Conservation (phyloP, 768 basidiomycete genomes). For the Termitomyces titanicus region DNA sequence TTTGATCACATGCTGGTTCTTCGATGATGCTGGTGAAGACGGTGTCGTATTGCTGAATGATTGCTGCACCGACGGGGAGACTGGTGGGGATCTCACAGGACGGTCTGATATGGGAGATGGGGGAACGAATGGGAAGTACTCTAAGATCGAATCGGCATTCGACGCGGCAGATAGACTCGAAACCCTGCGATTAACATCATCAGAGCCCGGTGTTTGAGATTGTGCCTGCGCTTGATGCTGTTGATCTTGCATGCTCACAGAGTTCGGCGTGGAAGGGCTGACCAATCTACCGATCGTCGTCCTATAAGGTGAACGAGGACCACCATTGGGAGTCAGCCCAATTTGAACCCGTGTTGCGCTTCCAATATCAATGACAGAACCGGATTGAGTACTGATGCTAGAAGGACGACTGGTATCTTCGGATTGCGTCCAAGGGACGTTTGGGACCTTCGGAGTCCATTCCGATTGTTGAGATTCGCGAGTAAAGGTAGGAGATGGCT, state of each 20-base stretch:
- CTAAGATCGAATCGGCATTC: conserved; percentile 79
- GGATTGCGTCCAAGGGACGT: conserved; percentile 37
- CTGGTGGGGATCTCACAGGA: conserved; percentile 70
- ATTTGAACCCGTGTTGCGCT: conserved; percentile 69
- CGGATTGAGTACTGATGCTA: conserved; percentile 62
- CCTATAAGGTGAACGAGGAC: conserved; percentile 46
- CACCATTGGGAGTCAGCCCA: conserved; percentile 38
- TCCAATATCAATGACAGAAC: conserved; percentile 54
- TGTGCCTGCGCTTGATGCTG: conserved; percentile 66
- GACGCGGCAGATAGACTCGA: conserved; percentile 68
- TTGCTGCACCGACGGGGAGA: conserved; percentile 67
- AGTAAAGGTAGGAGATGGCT: conserved; percentile 21
- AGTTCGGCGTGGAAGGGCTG: conserved; percentile 35
- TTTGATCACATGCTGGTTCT: conserved; percentile 43
- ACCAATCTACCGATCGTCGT: conserved; percentile 64
- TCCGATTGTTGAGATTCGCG: conserved; percentile 27
- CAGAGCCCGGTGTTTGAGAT: conserved; percentile 55
- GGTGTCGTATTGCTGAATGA: conserved; percentile 44
- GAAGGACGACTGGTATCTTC: conserved; percentile 47
- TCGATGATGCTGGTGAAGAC: conserved; percentile 47
- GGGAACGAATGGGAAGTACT: conserved; percentile 86
- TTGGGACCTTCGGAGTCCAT: conserved; percentile 36
- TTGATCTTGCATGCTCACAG: conserved; percentile 53
- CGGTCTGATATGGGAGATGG: conserved; percentile 86
- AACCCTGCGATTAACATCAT: conserved; percentile 43